Evolutionary conservation across 129 eudicot genomes (phyloP).

Genomic region (Sambucus nigra): DNA sequence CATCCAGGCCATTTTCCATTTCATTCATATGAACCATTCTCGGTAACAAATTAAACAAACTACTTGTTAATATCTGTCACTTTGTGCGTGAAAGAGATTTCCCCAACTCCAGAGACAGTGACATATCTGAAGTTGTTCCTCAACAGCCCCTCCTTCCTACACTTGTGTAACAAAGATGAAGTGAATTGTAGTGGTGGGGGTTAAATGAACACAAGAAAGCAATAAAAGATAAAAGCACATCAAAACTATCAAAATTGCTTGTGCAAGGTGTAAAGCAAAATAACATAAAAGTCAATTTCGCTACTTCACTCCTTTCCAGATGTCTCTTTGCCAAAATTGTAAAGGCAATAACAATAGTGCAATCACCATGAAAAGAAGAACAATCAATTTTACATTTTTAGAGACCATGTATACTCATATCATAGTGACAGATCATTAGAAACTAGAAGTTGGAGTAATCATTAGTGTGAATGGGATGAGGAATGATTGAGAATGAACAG

Average conservation of each 20-base stretch:
- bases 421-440: background rate
- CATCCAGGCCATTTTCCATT: too few species aligned
- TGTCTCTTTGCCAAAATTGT: conserved; percentile 5
- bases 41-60: too few species aligned
- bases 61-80: too few species aligned
- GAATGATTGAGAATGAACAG: too few species aligned
- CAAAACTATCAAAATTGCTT: background rate
- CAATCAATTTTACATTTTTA: conserved; percentile 6
- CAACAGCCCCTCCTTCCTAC: background rate
- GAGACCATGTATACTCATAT: background rate
- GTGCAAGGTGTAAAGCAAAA: conserved; percentile 12
- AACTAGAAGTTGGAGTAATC: background rate
- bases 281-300: background rate
- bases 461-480: background rate
- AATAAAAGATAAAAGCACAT: background rate
- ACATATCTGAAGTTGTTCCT: too few species aligned
- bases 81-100: too few species aligned
- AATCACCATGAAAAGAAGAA: conserved; percentile 10
- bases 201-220: background rate
- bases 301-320: conserved; percentile 10
- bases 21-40: too few species aligned
- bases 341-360: conserved; percentile 1
- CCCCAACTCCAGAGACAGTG: too few species aligned
- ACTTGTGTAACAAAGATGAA: background rate
- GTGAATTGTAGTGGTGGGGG: background rate